Percentiles rank a stretch among this genome's conserved stretches.
Evolutionary conservation across 2,329 filamentous ascomycete genomes (phyloP).

Genomic region (Bisporella sp.): DNA sequence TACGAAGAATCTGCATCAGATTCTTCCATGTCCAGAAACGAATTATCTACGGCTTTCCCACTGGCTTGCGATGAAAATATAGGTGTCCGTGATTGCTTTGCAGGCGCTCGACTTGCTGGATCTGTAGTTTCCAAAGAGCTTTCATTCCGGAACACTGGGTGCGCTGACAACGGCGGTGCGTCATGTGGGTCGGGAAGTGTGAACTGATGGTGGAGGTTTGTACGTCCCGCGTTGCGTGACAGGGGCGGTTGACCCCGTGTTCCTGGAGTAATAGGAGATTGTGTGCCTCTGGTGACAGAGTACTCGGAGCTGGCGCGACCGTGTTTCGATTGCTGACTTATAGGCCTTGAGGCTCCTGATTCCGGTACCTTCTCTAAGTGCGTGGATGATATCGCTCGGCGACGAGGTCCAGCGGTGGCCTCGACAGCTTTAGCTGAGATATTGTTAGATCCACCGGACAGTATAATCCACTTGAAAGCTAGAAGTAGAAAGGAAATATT

Average conservation of each 20-base stretch:
- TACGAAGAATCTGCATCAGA: slow-evolving; percentile 63
- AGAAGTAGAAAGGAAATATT: background rate
- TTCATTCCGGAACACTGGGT: slow-evolving; percentile 25
- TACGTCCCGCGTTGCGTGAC: slow-evolving; percentile 25
- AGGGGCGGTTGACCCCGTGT: slow-evolving; percentile 21
- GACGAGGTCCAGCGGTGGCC: slow-evolving; percentile 37
- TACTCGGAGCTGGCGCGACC: slow-evolving; percentile 67
- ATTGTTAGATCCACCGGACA: slow-evolving; percentile 2
- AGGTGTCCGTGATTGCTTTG: slow-evolving; percentile 14
- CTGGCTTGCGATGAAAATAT: slow-evolving; percentile 10
- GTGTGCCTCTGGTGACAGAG: slow-evolving; percentile 49
- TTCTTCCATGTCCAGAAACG: slow-evolving; percentile 44
- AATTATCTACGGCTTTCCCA: slow-evolving; percentile 17
- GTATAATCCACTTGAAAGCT: too few species aligned
- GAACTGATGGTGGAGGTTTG: slow-evolving; percentile 25
- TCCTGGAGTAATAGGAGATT: slow-evolving; percentile 35
- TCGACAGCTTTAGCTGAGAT: slow-evolving; percentile 11
- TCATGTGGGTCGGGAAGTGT: slow-evolving; percentile 22
- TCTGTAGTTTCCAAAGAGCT: slow-evolving; percentile 15
- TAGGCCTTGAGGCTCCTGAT: slow-evolving; percentile 40
- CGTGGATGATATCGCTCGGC: slow-evolving; percentile 54
- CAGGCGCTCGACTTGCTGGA: slow-evolving; percentile 7
- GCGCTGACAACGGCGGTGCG: slow-evolving; percentile 24
- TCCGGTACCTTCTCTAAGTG: slow-evolving; percentile 52
- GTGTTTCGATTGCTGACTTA: slow-evolving; percentile 58